phyloP scores from a whole-genome alignment of 2,329 filamentous ascomycete species.

The Aspergillus flavus region DNA sequence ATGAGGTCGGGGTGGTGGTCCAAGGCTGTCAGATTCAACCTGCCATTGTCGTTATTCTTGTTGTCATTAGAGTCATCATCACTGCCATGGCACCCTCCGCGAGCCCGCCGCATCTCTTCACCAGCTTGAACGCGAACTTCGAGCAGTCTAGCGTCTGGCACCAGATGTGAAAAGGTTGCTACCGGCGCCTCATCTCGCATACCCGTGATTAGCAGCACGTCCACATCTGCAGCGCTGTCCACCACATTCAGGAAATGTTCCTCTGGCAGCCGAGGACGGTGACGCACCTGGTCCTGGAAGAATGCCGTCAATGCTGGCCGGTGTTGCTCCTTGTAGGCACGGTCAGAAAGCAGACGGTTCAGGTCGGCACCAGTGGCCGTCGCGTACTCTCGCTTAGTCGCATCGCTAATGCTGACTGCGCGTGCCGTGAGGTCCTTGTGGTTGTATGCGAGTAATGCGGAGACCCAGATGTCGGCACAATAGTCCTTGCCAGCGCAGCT shows the following conservation, averaged over 20 bases:
- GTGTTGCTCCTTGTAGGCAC: slow-evolving; percentile 65
- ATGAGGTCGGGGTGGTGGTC: slow-evolving; percentile 47
- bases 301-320: slow-evolving; percentile 56
- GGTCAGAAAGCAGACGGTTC: slow-evolving; percentile 53
- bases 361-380: slow-evolving; percentile 51
- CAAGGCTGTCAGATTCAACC: slow-evolving; percentile 24
- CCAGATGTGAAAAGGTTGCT: slow-evolving; percentile 55
- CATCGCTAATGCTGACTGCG: slow-evolving; percentile 59
- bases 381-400: slow-evolving; percentile 61
- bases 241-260: slow-evolving; percentile 28
- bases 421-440: slow-evolving; percentile 40
- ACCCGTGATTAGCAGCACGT: slow-evolving; percentile 23
- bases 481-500: slow-evolving; percentile 50
- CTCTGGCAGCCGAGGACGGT: slow-evolving; percentile 51
- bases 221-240: too few species aligned
- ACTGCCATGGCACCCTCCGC: slow-evolving; percentile 4
- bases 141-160: slow-evolving; percentile 55
- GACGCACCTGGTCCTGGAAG: slow-evolving; percentile 50
- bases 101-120: slow-evolving; percentile 35
- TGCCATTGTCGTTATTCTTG: slow-evolving; percentile 4
- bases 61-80: background rate
- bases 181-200: slow-evolving; percentile 65
- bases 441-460: slow-evolving; percentile 35
- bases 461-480: slow-evolving; percentile 48
- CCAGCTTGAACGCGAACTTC: slow-evolving; percentile 55